These are phyloP conservation scores for Hemisphaericaspora lyxosophila DNA, from an alignment of 1,139 yeast species.

Conservation along the genomic window DNA sequence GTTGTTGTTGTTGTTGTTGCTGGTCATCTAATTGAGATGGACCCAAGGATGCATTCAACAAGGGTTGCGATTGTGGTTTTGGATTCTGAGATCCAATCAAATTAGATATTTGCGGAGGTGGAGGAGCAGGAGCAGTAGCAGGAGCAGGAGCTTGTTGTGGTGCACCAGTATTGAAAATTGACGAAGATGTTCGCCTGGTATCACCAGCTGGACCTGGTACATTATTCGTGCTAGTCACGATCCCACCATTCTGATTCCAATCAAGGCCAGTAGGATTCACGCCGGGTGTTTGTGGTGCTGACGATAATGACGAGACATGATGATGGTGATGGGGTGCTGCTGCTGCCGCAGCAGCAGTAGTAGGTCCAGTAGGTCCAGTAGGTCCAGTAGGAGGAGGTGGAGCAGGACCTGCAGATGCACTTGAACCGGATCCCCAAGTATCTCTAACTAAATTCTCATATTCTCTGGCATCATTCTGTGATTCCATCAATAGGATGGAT, in stretches of 20 bases:
- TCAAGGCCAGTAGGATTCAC: slow-evolving; percentile 15
- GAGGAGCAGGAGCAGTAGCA: slow-evolving; percentile 5
- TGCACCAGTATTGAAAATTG: slow-evolving; percentile 26
- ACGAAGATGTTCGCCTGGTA: slow-evolving; percentile 35
- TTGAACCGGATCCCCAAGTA: slow-evolving; percentile 34
- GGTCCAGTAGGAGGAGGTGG: slow-evolving; percentile 1
- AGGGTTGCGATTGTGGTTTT: slow-evolving; percentile 5
- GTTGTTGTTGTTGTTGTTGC: slow-evolving; percentile 21
- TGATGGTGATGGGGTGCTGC: too few relatives aligned
- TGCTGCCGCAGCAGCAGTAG: too few relatives aligned
- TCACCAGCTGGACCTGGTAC: slow-evolving; percentile 13
- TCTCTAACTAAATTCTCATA: slow-evolving; percentile 52
- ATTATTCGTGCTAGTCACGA: not conserved
- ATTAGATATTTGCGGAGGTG: slow-evolving; percentile 8
- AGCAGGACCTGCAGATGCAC: slow-evolving; percentile 2
- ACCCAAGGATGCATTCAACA: not conserved
- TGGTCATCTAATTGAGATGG: slow-evolving; percentile 4
- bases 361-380: slow-evolving; percentile 5
- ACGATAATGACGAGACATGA: too few relatives aligned
- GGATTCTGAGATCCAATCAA: slow-evolving; percentile 5
- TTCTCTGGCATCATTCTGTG: slow-evolving; percentile 54
- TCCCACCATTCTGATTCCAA: slow-evolving; percentile 10
- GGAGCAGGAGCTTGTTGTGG: slow-evolving; percentile 12
- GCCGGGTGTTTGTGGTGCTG: slow-evolving; percentile 33
- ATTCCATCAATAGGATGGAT: slow-evolving; percentile 55